Conservation (phyloP, 1,284 basidiomycete species). For the Flammula alnicola region DNA sequence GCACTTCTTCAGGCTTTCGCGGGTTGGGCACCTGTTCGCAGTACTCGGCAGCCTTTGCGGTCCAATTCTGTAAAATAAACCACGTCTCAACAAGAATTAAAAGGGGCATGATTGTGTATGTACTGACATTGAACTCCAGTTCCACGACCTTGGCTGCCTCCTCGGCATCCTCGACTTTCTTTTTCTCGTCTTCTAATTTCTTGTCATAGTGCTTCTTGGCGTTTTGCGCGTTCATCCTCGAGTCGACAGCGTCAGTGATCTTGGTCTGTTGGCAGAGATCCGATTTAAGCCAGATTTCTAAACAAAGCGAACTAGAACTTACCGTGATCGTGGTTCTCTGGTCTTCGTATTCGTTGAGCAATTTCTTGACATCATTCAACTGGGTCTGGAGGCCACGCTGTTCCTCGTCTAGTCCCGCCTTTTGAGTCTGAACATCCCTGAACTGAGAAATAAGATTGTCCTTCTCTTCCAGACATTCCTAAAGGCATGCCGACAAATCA, state of each 20-base stretch:
- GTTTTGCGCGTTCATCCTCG: conserved; percentile 53
- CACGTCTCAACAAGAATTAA: neutral
- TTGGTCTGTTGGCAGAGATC: conserved; percentile 41
- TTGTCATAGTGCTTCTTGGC: conserved; percentile 48
- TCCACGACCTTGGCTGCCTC: conserved; percentile 53
- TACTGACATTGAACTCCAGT: conserved; percentile 59
- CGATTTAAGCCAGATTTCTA: neutral
- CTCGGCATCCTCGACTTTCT: conserved; percentile 46
- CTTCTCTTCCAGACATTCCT: conserved; percentile 45
- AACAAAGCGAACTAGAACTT: conserved; percentile 21
- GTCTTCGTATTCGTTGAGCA: conserved; percentile 54
- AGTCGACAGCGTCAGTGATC: conserved; percentile 48
- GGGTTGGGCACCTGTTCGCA: conserved; percentile 64
- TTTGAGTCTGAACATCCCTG: conserved; percentile 45
- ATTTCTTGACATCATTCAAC: conserved; percentile 47
- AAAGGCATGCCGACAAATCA: neutral
- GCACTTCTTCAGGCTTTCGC: conserved; percentile 58
- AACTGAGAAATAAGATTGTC: conserved; percentile 54
- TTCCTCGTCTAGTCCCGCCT: conserved; percentile 45
- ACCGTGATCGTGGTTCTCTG: conserved; percentile 46
- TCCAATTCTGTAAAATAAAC: conserved; percentile 57
- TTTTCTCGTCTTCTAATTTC: conserved; percentile 52
- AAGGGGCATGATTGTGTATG: too few relatives aligned
- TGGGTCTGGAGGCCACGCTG: conserved; percentile 33
- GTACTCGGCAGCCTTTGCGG: conserved; percentile 62